Evolutionary conservation across 2,329 filamentous ascomycete genomes (phyloP).

Genomic region (Septoria linicola): DNA sequence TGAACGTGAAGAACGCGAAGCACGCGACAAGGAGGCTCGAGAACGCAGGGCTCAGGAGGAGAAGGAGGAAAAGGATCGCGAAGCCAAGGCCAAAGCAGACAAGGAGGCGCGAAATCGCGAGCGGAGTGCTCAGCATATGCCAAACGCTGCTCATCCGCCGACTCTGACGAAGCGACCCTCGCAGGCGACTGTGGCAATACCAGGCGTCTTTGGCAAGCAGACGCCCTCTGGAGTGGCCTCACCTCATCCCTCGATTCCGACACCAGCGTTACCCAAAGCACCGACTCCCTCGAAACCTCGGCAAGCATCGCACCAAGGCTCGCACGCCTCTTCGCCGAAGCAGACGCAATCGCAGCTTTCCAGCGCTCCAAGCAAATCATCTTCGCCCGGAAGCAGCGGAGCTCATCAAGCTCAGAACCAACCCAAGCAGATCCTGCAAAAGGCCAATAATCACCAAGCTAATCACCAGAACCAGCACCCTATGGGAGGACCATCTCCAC

Average conservation of each 20-base stretch:
- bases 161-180: slow-evolving; percentile 58
- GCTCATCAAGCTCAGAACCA: slow-evolving; percentile 66
- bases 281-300: slow-evolving; percentile 75
- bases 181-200: slow-evolving; percentile 53
- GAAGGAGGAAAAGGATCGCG: slow-evolving; percentile 60
- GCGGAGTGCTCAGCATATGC: slow-evolving; percentile 44
- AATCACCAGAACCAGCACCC: slow-evolving; percentile 48
- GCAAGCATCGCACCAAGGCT: slow-evolving; percentile 76
- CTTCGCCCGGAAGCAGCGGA: slow-evolving; percentile 58
- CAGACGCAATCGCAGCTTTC: slow-evolving; percentile 56
- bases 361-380: slow-evolving; percentile 51
- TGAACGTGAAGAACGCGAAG: slow-evolving; percentile 62
- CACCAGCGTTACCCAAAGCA: slow-evolving; percentile 77
- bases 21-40: slow-evolving; percentile 71
- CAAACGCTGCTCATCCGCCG: slow-evolving; percentile 38
- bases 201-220: slow-evolving; percentile 55
- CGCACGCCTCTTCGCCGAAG: slow-evolving; percentile 67
- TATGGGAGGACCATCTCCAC: slow-evolving; percentile 37
- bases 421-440: slow-evolving; percentile 62
- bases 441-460: slow-evolving; percentile 55
- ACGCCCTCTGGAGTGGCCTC: slow-evolving; percentile 62
- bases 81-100: slow-evolving; percentile 51
- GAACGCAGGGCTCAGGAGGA: slow-evolving; percentile 63
- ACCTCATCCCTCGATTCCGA: slow-evolving; percentile 75
- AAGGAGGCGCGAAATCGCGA: slow-evolving; percentile 41